Conservation (phyloP, 2,329 filamentous ascomycete genomes). For the Sarocladium kiliense region DNA sequence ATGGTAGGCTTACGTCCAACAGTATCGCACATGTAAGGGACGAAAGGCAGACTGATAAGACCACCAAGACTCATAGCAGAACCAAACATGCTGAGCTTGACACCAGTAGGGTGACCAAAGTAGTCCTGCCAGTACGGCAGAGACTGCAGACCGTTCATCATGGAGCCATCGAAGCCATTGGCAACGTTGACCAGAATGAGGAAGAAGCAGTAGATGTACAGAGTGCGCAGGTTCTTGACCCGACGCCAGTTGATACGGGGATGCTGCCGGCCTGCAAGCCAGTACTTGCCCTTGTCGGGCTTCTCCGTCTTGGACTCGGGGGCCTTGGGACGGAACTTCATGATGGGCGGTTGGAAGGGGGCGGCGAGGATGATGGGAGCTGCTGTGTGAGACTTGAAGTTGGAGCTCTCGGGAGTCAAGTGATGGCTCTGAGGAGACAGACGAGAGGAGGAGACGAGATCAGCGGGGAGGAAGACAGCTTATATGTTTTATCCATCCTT, state of each 20-base stretch:
- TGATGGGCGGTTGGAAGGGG: background rate
- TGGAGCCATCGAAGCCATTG: slow-evolving; percentile 31
- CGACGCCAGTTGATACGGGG: slow-evolving; percentile 23
- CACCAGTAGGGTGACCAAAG: slow-evolving; percentile 23
- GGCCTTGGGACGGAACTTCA: background rate
- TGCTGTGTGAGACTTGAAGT: no score
- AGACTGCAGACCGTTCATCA: slow-evolving; percentile 32
- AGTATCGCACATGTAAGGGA: slow-evolving; percentile 23
- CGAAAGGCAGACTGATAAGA: slow-evolving; percentile 22
- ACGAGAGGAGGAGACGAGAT: background rate
- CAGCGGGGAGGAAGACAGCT: background rate
- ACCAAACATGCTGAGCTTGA: slow-evolving; percentile 22
- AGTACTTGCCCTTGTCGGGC: slow-evolving; percentile 12
- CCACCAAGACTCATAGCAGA: slow-evolving; percentile 25
- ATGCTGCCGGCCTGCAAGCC: slow-evolving; percentile 20
- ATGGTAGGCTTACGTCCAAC: slow-evolving; percentile 27
- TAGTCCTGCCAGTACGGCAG: slow-evolving; percentile 27
- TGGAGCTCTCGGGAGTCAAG: background rate
- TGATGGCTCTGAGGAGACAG: background rate
- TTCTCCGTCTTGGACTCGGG: slow-evolving; percentile 9
- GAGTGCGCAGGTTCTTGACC: slow-evolving; percentile 20
- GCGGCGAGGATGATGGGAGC: background rate
- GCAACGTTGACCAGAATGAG: slow-evolving; percentile 25
- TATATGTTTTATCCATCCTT: background rate
- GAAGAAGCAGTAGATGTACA: slow-evolving; percentile 25